Evolutionary conservation across 257 asterid genomes (phyloP).

Genomic region (Gentiana macrophylla): DNA sequence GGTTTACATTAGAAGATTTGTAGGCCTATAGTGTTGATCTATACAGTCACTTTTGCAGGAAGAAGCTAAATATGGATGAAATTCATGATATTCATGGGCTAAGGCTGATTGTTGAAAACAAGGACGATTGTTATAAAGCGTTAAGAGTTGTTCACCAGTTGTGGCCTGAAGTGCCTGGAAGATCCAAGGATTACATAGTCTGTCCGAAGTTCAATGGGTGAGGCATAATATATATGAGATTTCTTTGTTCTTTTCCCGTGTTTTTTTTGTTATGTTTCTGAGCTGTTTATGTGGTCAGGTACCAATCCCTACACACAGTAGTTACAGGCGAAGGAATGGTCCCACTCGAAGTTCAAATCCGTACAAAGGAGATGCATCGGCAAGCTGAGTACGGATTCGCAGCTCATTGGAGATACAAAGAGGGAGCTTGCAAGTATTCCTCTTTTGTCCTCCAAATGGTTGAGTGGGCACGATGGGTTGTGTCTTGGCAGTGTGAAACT

Average conservation of each 20-base stretch:
- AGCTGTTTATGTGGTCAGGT: constrained; percentile 36
- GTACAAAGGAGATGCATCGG: constrained; percentile 94
- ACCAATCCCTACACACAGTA: constrained; percentile 85
- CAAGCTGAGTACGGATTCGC: constrained; percentile 99
- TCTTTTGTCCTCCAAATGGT: constrained; percentile 92
- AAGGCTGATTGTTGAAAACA: constrained; percentile 73
- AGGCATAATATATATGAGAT: constrained; percentile 7
- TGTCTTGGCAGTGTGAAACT: constrained; percentile 93
- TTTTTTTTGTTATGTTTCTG: constrained; percentile 3
- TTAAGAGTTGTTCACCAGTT: constrained; percentile 58
- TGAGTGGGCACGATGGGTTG: constrained; percentile 99
- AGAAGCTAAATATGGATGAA: constrained; percentile 79
- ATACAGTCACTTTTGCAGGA: constrained; percentile 36
- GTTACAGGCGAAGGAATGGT: constrained; percentile 60
- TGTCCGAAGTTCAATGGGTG: constrained; percentile 88
- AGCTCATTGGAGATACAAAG: constrained; percentile 98
- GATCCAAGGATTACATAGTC: constrained; percentile 78
- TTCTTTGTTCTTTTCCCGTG: neutral
- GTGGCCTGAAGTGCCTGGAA: constrained; percentile 81
- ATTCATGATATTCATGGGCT: constrained; percentile 90
- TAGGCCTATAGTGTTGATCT: neutral
- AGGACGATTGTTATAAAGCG: constrained; percentile 91
- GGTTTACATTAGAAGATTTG: neutral
- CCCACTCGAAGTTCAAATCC: constrained; percentile 91
- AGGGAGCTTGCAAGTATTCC: constrained; percentile 70